Conservation (phyloP, 768 basidiomycete species). For the Serendipita indica region DNA sequence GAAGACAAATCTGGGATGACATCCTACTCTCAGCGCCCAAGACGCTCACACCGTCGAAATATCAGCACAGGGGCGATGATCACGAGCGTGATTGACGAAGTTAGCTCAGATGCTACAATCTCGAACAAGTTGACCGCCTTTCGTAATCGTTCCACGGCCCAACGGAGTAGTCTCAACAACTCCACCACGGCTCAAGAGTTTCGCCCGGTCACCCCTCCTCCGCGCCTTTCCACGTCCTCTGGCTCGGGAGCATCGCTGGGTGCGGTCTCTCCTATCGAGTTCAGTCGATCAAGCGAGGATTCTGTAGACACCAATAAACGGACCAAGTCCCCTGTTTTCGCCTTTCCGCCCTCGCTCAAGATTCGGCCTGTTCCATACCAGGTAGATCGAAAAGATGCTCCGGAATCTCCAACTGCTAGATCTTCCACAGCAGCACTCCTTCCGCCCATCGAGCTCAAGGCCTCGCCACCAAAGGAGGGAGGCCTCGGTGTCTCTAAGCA, state of each 20-base stretch:
- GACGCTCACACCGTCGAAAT: constrained; percentile 1
- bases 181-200: background rate
- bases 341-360: background rate
- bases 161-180: background rate
- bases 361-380: too few species aligned
- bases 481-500: background rate
- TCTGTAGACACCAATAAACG: background rate
- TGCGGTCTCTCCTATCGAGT: constrained; percentile 1
- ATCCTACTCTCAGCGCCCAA: background rate
- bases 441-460: background rate
- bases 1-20: too few species aligned
- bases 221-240: background rate
- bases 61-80: constrained; percentile 9
- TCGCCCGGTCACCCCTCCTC: background rate
- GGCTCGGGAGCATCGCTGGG: background rate
- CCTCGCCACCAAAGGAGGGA: background rate
- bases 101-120: background rate
- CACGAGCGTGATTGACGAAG: constrained; percentile 7
- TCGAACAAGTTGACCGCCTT: background rate
- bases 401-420: too few species aligned
- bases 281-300: constrained; percentile 1
- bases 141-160: background rate
- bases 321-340: background rate
- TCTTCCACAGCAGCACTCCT: too few species aligned
- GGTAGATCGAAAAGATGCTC: too few species aligned